Percentiles rank a stretch among this genome's conserved stretches.
These are phyloP conservation scores for Endothia cerciana DNA, from an alignment of 2,329 filamentous ascomycete species.

Conservation along the genomic window DNA sequence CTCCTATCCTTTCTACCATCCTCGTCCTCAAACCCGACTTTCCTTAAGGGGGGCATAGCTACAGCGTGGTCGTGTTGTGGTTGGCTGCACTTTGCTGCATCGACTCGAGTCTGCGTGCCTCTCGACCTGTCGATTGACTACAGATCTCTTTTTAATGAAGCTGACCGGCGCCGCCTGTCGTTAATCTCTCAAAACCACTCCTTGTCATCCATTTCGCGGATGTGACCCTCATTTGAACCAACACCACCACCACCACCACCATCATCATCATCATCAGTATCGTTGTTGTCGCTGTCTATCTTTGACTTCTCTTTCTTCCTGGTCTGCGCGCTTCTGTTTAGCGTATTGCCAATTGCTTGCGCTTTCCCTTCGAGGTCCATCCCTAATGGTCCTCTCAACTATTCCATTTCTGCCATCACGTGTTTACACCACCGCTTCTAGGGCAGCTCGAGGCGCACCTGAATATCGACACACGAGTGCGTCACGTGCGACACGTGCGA, in stretches of 20 bases:
- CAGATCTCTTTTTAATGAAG: slow-evolving; percentile 23
- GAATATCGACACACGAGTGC: too few species aligned
- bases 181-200: slow-evolving; percentile 24
- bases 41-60: slow-evolving; percentile 19
- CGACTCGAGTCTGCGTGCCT: slow-evolving; percentile 21
- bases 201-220: slow-evolving; percentile 27
- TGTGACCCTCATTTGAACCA: slow-evolving; percentile 28
- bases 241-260: slow-evolving; percentile 30
- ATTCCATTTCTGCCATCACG: slow-evolving; percentile 18
- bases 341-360: background rate
- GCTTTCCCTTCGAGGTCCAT: background rate
- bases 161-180: slow-evolving; percentile 21
- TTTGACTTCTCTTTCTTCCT: slow-evolving; percentile 21
- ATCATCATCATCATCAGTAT: slow-evolving; percentile 26
- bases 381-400: slow-evolving; percentile 20
- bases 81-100: slow-evolving; percentile 19
- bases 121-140: slow-evolving; percentile 28
- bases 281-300: slow-evolving; percentile 19
- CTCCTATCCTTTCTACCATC: slow-evolving; percentile 4
- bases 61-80: slow-evolving; percentile 15
- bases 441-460: slow-evolving; percentile 9
- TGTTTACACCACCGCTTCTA: slow-evolving; percentile 14
- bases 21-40: slow-evolving; percentile 15
- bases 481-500: too few species aligned
- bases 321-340: slow-evolving; percentile 13